Evolutionary conservation across 176 grass and related monocot genomes (phyloP), one percentile per base, ranked within the genome.

Genomic region (Poa pratensis): DNA sequence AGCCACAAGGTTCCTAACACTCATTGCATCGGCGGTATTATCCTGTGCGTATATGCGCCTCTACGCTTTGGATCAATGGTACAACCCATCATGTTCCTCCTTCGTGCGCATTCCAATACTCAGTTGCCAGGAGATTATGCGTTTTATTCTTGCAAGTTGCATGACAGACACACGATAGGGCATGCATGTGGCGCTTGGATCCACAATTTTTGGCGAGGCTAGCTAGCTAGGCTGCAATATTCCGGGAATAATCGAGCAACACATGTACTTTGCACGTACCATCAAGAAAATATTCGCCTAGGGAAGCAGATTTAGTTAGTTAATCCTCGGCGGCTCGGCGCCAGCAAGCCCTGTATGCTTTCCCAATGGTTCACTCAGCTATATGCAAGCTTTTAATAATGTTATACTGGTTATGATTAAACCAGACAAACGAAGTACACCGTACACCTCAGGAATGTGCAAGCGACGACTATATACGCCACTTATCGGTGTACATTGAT

Each of bases 131-230:
- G 50, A 40, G 42, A 73, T 73, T 51, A n/a, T 69, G 69, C 50
- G 13, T 86, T 86, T 42, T 42, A 72, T 83, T 73, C 10, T 73
- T 50, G 78, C 83, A 70, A 26, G 57, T 85, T 89, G 71, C 83
- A 63, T 82, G 40, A 32, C 9, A 14, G 4, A 70, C 78, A 89
- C 83, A 89, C 82, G 72, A 85, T 14, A 22, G 1, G 6, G 48
- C 63, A 71, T 86, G 48, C 63, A 71, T 86, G 83, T 82, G 83
- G 30, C 24, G 22, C 39, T 75, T 51, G 14, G 68, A 83, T 28
- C 68, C 23, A 83, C 49, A 61, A 73, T 17, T 73, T 45, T 46
- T 17, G 16, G 69, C 19, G 69, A 74, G 20, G 57, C 81, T 75
- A 26, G 66, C 17, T 61, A 32, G 62, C 27, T 65, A 65, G 62